A percentile compares a stretch with the other conserved stretches of the same genome.
Evolutionary conservation across 768 basidiomycete genomes (phyloP).

Genomic region (Termitomyces sp.): DNA sequence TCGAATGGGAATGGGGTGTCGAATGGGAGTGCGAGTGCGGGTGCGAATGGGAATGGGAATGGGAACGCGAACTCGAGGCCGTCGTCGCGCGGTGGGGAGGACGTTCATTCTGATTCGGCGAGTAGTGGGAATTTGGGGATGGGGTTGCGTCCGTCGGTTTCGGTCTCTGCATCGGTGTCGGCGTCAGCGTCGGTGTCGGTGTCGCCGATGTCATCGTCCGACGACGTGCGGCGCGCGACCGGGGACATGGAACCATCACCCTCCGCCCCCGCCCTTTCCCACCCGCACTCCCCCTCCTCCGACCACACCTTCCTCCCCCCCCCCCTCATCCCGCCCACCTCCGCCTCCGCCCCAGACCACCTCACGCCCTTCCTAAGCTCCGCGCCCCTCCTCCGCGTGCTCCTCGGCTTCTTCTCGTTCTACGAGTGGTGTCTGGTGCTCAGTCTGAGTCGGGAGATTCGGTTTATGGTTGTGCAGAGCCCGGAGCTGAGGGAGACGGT

Average conservation of each 20-base stretch:
- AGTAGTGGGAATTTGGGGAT: too few relatives aligned
- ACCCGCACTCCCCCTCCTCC: background rate
- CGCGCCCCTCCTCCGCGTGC: conserved; percentile 45
- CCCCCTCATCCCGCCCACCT: conserved; percentile 27
- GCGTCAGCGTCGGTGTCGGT: background rate
- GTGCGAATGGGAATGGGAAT: background rate
- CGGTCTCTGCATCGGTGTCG: background rate
- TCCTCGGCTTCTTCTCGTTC: conserved; percentile 69
- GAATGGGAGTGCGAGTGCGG: background rate
- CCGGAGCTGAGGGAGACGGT: conserved; percentile 58
- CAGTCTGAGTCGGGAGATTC: conserved; percentile 53
- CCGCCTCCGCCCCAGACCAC: conserved; percentile 21
- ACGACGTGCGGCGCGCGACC: background rate
- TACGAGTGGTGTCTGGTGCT: conserved; percentile 69
- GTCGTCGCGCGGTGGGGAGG: too few relatives aligned
- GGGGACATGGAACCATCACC: too few relatives aligned
- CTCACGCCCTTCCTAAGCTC: conserved; percentile 56
- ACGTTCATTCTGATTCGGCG: too few relatives aligned
- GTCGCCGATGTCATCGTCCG: background rate
- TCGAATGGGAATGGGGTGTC: background rate
- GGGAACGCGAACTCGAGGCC: too few relatives aligned
- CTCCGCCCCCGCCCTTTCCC: too few relatives aligned
- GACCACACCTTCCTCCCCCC: conserved; percentile 23
- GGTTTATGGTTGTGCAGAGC: conserved; percentile 46
- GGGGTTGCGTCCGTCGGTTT: background rate